Evolutionary conservation across 805 yeast species (phyloP), one percentile per base, ranked within the genome.

Genomic region (Ogataea saltuana): DNA sequence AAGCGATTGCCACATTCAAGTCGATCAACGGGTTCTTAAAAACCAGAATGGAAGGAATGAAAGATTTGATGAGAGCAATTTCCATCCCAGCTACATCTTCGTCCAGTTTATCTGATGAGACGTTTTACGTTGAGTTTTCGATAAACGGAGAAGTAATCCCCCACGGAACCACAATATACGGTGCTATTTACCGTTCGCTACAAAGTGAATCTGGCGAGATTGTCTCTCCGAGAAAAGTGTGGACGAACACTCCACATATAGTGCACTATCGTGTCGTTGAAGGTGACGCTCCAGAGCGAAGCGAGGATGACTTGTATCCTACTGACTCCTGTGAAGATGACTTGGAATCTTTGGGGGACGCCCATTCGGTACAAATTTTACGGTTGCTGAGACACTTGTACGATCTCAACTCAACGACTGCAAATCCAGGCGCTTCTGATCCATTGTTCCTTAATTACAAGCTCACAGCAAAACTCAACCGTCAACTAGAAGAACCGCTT

Each of bases 401-500:
- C 50, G 66, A 60, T 10, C 60, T 76, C 51, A 72, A 72, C 39
- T 44, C 46, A 13, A 51, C 44, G 4, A 46, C 49, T n/a, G 30
- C 44, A 8, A 46, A 48, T 28, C 47, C 65, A 0, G 63, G 60
- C 9, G 60, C 65, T 6, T 55, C 65, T 1, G 60, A 54, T 6
- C 51, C 61, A 2, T 32, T 59, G 10, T 90, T 88, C 56, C 67
- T 82, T 53, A 89, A 87, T 59, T 80, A 88, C 64, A 89, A 89
- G 56, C 61, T 91, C 15, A 83, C 95, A 6, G 95, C 95, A 0
- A 91, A 90, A 60, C 68, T 93, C 41, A 84, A 85, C 44, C 70
- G 95, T 37, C 97, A 90, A 63, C 64, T 91, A 32, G 97, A 90
- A 54, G 97, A 91, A 50, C 93, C 96, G 0, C 67, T 90, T 41